A percentile compares a stretch with the other conserved stretches of the same genome.
Evolutionary conservation across 768 basidiomycete species (phyloP).

Genomic region (Lentinus brumalis): DNA sequence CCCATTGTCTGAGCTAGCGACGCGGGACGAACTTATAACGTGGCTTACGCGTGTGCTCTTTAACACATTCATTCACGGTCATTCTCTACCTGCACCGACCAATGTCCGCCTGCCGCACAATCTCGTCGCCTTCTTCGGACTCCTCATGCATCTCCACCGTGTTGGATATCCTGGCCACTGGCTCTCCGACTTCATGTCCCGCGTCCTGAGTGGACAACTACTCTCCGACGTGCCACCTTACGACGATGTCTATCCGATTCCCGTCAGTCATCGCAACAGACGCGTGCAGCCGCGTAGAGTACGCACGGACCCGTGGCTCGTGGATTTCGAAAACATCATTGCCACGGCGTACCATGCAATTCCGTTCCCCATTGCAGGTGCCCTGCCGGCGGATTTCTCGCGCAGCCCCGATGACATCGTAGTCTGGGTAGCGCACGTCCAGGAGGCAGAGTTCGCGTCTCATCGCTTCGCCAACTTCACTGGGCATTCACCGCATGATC

Average conservation of each 20-base stretch:
- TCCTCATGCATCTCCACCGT: constrained; percentile 35
- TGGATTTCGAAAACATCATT: constrained; percentile 27
- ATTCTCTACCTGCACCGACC: constrained; percentile 19
- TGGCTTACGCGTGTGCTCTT: constrained; percentile 39
- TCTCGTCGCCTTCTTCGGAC: constrained; percentile 35
- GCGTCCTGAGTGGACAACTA: constrained; percentile 29
- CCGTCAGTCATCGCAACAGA: constrained; percentile 13
- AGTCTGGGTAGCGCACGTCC: background rate
- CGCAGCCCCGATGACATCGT: constrained; percentile 17
- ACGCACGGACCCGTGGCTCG: constrained; percentile 26
- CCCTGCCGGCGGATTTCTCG: constrained; percentile 18
- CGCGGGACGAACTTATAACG: constrained; percentile 31
- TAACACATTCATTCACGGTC: constrained; percentile 32
- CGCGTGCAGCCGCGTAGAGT: constrained; percentile 22
- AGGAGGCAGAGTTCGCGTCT: background rate
- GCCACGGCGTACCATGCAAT: constrained; percentile 22
- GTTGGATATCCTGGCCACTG: constrained; percentile 41
- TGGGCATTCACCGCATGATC: background rate
- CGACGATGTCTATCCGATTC: constrained; percentile 30
- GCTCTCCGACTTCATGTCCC: constrained; percentile 36
- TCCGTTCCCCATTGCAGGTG: constrained; percentile 21
- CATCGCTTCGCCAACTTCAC: background rate
- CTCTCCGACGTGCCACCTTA: constrained; percentile 33
- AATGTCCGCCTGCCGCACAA: constrained; percentile 37
- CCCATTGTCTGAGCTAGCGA: constrained; percentile 21